A percentile compares a stretch with the other conserved stretches of the same genome.
phyloP scores from a whole-genome alignment of 495 filamentous ascomycete genomes.

The Penicillium paxilli region DNA sequence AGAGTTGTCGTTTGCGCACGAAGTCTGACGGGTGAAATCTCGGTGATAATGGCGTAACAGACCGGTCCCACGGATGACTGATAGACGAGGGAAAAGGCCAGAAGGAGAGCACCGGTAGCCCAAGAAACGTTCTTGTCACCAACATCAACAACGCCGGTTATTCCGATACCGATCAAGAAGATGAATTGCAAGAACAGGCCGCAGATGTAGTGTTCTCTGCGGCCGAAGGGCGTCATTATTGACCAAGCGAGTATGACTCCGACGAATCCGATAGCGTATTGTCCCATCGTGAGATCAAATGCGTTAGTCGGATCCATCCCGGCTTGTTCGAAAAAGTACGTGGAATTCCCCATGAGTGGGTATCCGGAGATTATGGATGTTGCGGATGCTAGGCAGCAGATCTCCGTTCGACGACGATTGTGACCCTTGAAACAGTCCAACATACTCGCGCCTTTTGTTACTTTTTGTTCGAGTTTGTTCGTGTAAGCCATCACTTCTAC shows the following conservation, averaged over 20 bases:
- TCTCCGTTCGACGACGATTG: constrained; percentile 71
- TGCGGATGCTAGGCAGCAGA: constrained; percentile 61
- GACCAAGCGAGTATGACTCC: constrained; percentile 28
- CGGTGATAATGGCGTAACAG: constrained; percentile 62
- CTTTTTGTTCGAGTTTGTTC: constrained; percentile 67
- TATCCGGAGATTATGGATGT: constrained; percentile 9
- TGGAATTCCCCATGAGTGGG: constrained; percentile 47
- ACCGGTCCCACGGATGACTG: constrained; percentile 59
- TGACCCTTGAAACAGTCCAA: constrained; percentile 72
- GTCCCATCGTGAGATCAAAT: constrained; percentile 28
- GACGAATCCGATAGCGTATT: constrained; percentile 28
- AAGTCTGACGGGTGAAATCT: constrained; percentile 56
- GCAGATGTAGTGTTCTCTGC: constrained; percentile 53
- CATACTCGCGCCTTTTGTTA: constrained; percentile 61
- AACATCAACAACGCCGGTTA: constrained; percentile 55
- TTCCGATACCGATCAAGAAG: constrained; percentile 58
- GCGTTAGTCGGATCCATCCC: constrained; percentile 48
- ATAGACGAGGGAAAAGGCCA: constrained; percentile 60
- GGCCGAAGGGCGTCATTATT: constrained; percentile 44
- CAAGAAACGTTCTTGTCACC: constrained; percentile 39
- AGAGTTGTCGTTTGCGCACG: constrained; percentile 64
- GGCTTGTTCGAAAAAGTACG: constrained; percentile 65
- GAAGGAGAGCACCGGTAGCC: constrained; percentile 53
- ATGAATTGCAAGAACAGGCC: constrained; percentile 48
- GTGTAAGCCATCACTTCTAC: constrained; percentile 81